Base-by-base conservation (phyloP, 441 rosid species). In the Mallotus repandus region DNA sequence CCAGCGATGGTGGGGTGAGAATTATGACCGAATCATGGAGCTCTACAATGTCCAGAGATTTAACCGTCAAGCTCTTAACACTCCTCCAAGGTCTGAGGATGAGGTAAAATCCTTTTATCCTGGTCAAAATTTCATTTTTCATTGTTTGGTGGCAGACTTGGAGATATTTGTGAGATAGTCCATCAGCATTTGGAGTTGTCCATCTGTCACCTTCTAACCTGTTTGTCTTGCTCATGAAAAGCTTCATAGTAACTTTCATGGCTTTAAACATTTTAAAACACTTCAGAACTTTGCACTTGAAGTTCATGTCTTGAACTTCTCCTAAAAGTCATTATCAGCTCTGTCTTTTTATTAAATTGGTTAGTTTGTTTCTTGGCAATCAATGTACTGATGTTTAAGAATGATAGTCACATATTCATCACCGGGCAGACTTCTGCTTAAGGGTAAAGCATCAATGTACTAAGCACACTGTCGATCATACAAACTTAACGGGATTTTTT, bases 1-100 rank as follows among this genome's bases (percentile, higher is more conserved):
- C 1, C 99, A 96, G 83, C 76, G 89, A 68, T 96, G 99, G 99
- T 96, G 99, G 99, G 98, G 92, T 18, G 98, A 96, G 85, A 96
- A 96, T 67, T 94, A 86, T 11, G 99, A 94, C 63, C 84, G 97
- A 74, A 92, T 96, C 81, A 91, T 92, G 89, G 99, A 94, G 86
- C 97, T 96, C 63, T 96, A 96, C 79, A 94, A 96, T 79, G 98
- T 96, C 63, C 98, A 94, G 74, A 94, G 89, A 87, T 96, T 96
- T 75, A 95, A 96, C 65, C 93, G 98, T 6, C 98, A 94, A 76
- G 97, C 98, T 52, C 95, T 96, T 74, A 85, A 92, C 76, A 89
- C 98, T 54, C 98, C 99, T 22, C 82, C 91, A 9, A 87, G 98
- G 85, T 89, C 97, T 22, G 97, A 92, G 76, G 98, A 92, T 68